Conservation (phyloP, 2,329 filamentous ascomycete genomes). For the Verticillium zaregamsianum region DNA sequence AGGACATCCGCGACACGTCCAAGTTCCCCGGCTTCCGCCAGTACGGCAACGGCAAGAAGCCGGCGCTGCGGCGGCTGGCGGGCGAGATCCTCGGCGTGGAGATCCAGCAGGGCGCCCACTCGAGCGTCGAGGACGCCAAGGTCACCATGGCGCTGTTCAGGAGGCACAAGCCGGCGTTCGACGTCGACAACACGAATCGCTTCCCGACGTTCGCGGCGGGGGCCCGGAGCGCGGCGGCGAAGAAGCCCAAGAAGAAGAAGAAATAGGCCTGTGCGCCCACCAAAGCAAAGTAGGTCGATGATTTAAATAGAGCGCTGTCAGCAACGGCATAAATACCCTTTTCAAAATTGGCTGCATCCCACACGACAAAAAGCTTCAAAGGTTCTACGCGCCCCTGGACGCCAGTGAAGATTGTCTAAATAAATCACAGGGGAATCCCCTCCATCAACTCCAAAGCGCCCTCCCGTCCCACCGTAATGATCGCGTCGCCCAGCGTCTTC, state of each 20-base stretch:
- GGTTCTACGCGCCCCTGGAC: not conserved
- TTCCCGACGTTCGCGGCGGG: slow-evolving; percentile 39
- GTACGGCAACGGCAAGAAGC: slow-evolving; percentile 62
- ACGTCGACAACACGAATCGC: slow-evolving; percentile 69
- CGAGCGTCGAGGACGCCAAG: slow-evolving; percentile 74
- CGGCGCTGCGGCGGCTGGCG: slow-evolving; percentile 58
- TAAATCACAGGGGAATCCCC: slow-evolving; percentile 56
- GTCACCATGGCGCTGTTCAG: slow-evolving; percentile 88
- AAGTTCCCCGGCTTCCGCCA: slow-evolving; percentile 71
- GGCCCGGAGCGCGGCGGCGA: slow-evolving; percentile 24
- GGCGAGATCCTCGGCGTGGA: slow-evolving; percentile 54
- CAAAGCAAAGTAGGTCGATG: not conserved
- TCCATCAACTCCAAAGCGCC: slow-evolving; percentile 66
- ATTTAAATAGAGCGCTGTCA: not conserved
- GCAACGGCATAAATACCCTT: not conserved
- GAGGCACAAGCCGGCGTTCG: slow-evolving; percentile 78
- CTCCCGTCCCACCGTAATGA: slow-evolving; percentile 65
- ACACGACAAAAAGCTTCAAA: not conserved
- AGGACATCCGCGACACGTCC: slow-evolving; percentile 81
- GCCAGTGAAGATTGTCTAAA: not conserved
- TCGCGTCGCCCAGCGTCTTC: slow-evolving; percentile 68
- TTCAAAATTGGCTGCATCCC: not conserved
- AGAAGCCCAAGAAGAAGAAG: slow-evolving; percentile 38
- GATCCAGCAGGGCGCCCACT: slow-evolving; percentile 61
- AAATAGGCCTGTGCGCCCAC: slow-evolving; percentile 15